Evolutionary conservation across 179 eudicot species (phyloP), one percentile per base, ranked within the genome.

Genomic region (Camellia oleifera): DNA sequence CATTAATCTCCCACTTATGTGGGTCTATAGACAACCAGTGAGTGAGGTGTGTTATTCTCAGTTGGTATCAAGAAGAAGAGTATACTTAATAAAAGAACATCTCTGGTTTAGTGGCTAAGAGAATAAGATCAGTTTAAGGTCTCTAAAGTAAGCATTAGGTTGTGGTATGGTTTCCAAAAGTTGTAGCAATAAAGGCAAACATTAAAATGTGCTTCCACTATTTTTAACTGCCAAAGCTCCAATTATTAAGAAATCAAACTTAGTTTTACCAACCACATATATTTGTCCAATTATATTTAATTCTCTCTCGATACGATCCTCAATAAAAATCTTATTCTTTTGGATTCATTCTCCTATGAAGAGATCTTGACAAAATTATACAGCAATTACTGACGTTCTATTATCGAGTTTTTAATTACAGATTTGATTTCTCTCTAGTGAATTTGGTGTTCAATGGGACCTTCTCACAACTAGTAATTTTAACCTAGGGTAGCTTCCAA

Each of bases 71-170:
- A 18, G 23, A 61, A 23, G 26, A 23, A 32, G 40, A 32, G 40
- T 32, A 32, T 32, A 32, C n/a, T 61, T 18, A 20, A 61, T 18
- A 5, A 61, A 32, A 18, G 65, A 61, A 17, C 65, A 61, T 61
- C 65, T 17, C 65, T 61, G 65, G 65, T 17, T 61, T 72, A 72
- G 75, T 52, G 60, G 75, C 32, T 52, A 72, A 10, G 75, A 52
- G 75, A 72, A 72, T 72, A 72, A 72, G 75, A 72, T 72, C 44
- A 72, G 75, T 72, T 8, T 20, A 4, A 72, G 75, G 75, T 72
- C 56, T 5, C 42, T 20, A 52, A 50, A 23, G 75, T 15, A 72
- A 10, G 18, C 48, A 42, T 48, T 70, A 7, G 53, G 74, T 46
- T 9, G 23, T 40, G 48, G 71, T 40, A 32, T 40, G 46, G 26